Percentiles rank a stretch among this genome's conserved stretches.
Conservation (phyloP, 306 rosid genomes). For the Lathyrus sativus region DNA sequence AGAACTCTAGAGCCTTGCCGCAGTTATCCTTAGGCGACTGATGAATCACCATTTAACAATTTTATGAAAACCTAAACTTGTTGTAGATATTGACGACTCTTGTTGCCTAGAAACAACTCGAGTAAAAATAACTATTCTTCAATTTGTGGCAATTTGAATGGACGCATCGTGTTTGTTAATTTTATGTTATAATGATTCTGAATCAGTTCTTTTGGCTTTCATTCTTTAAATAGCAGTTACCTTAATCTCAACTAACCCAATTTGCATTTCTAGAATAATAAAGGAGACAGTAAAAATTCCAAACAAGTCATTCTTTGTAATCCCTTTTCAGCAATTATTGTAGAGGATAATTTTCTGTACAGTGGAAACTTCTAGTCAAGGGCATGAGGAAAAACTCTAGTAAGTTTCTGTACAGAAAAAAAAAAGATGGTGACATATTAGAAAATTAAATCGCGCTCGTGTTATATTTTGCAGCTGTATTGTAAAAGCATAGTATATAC, state of each 20-base stretch:
- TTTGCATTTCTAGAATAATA: not conserved
- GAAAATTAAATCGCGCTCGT: not conserved
- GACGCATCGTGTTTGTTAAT: not conserved
- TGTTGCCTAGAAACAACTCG: not conserved
- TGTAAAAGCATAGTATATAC: slow-evolving; percentile 32
- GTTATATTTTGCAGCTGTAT: slow-evolving; percentile 7
- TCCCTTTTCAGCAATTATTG: too few relatives aligned
- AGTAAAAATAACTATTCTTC: not conserved
- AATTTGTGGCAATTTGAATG: slow-evolving; percentile 12
- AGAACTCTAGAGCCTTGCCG: slow-evolving; percentile 21
- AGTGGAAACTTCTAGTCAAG: not conserved
- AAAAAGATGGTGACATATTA: not conserved
- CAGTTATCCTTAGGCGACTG: slow-evolving; percentile 11
- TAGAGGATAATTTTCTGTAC: not conserved
- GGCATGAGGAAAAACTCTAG: not conserved
- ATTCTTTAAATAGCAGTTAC: not conserved
- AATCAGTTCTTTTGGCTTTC: not conserved
- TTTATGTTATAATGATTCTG: slow-evolving; percentile 17
- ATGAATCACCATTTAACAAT: slow-evolving; percentile 11
- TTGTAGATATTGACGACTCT: slow-evolving; percentile 34
- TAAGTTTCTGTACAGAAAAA: not conserved
- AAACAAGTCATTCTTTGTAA: not conserved
- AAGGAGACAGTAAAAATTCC: not conserved
- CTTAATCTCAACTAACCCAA: not conserved
- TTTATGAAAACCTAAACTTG: slow-evolving; percentile 15